These are phyloP conservation scores for Cladosporium sp. DNA, from an alignment of 2,329 filamentous ascomycete genomes.

Conservation along the genomic window DNA sequence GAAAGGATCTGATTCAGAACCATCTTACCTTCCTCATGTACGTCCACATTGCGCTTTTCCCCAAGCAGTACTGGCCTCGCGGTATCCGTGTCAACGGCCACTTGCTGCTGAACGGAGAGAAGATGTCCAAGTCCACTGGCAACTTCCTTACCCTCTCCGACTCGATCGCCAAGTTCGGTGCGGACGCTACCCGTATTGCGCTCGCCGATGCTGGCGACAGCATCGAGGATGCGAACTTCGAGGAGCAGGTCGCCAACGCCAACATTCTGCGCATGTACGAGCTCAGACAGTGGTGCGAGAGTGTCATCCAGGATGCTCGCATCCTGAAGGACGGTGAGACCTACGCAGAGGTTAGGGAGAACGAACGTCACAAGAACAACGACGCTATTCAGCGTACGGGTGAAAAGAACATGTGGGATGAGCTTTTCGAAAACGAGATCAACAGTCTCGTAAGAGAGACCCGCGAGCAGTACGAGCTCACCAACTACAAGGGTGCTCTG, in stretches of 20 bases:
- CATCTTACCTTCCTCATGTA: constrained; percentile 96
- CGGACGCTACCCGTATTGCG: constrained; percentile 84
- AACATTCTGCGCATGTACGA: constrained; percentile 80
- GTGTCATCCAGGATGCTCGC: constrained; percentile 60
- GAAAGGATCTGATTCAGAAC: constrained; percentile 91
- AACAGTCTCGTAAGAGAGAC: constrained; percentile 76
- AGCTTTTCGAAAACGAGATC: constrained; percentile 89
- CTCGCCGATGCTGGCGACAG: constrained; percentile 92
- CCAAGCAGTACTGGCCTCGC: constrained; percentile 79
- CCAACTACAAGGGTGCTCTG: constrained; percentile 79
- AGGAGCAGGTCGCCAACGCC: constrained; percentile 88
- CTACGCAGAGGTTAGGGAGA: constrained; percentile 37
- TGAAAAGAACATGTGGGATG: constrained; percentile 71
- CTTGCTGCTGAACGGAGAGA: constrained; percentile 89
- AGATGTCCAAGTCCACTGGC: constrained; percentile 97
- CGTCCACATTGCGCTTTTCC: constrained; percentile 85
- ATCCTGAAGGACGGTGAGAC: constrained; percentile 38
- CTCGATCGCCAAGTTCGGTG: constrained; percentile 84
- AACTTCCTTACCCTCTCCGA: constrained; percentile 93
- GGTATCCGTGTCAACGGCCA: constrained; percentile 87
- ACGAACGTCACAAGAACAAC: constrained; percentile 40
- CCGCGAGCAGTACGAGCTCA: constrained; percentile 67
- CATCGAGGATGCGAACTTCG: constrained; percentile 94
- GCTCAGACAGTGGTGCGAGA: constrained; percentile 87
- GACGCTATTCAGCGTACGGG: constrained; percentile 68